Percentiles rank a stretch among this genome's conserved stretches.
Conservation (phyloP, 345 rosid genomes). For the Eucalyptus camaldulensis region DNA sequence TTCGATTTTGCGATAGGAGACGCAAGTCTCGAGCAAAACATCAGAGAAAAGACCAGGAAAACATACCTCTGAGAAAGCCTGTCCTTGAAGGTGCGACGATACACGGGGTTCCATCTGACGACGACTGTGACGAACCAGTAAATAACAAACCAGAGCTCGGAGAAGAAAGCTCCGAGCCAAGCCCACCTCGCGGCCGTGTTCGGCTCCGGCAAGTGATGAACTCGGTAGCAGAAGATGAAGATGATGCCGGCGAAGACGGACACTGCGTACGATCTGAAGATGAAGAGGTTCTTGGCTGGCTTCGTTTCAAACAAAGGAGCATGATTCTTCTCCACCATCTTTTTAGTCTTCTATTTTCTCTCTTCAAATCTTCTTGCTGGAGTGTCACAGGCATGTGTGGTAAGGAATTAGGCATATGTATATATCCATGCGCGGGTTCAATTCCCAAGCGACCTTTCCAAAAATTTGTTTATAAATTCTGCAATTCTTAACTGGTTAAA, state of each 20-base stretch:
- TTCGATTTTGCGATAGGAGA: no score
- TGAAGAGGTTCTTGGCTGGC: background rate
- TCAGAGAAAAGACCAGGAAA: background rate
- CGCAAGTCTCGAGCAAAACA: background rate
- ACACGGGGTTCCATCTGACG: background rate
- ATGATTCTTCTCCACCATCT: background rate
- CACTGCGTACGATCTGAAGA: background rate
- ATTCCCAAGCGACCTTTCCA: background rate
- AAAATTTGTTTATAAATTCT: background rate
- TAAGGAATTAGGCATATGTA: background rate
- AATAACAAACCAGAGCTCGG: constrained; percentile 15
- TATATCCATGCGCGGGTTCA: no score
- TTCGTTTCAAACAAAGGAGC: background rate
- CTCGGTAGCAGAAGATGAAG: background rate
- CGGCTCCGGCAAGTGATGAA: background rate
- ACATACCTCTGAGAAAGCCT: constrained; percentile 6
- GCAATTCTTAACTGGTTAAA: background rate
- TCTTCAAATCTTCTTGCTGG: background rate
- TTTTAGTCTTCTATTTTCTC: background rate
- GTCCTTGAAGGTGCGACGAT: constrained; percentile 9
- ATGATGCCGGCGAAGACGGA: background rate
- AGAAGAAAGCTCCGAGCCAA: constrained; percentile 10
- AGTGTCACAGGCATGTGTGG: background rate
- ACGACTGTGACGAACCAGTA: constrained; percentile 9
- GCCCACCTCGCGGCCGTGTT: background rate